Conservation (phyloP, 2,329 filamentous ascomycete species). For the Fusarium phyllophilum region DNA sequence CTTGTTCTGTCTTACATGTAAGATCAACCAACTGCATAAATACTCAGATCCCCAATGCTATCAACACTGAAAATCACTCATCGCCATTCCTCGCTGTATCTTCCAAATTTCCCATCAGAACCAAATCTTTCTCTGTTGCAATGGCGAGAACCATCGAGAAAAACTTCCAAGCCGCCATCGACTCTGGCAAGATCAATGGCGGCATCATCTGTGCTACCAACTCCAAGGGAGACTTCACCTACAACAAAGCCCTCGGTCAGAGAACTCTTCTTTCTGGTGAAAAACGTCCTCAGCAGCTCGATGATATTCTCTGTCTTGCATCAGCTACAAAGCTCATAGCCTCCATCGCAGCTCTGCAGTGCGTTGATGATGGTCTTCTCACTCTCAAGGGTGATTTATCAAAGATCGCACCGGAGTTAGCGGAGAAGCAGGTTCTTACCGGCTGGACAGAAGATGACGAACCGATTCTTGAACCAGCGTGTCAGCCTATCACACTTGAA, state of each 20-base stretch:
- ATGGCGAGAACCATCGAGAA: conserved; percentile 51
- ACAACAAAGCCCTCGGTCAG: conserved; percentile 53
- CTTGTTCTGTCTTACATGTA: background rate
- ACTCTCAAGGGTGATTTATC: conserved; percentile 58
- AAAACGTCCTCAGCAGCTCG: conserved; percentile 49
- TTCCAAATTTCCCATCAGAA: rapidly evolving
- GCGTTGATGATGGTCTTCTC: conserved; percentile 62
- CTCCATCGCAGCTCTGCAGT: conserved; percentile 63
- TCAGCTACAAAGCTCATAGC: conserved; percentile 59
- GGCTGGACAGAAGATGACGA: conserved; percentile 57
- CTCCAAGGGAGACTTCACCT: conserved; percentile 51
- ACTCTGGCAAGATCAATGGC: conserved; percentile 56
- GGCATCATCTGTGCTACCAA: conserved; percentile 56
- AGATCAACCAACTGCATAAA: conserved; percentile 2
- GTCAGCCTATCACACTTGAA: conserved; percentile 57
- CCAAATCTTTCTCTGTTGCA: background rate
- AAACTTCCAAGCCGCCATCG: conserved; percentile 53
- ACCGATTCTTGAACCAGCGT: conserved; percentile 48
- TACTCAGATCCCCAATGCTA: background rate
- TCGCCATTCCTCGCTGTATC: rapidly evolving
- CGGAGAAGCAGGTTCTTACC: conserved; percentile 57
- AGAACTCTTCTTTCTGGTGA: conserved; percentile 54
- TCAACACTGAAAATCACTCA: background rate
- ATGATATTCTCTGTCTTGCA: conserved; percentile 51
- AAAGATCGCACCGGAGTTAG: conserved; percentile 58